Percentiles rank a stretch among this genome's conserved stretches.
Evolutionary conservation across 75 land plant species (phyloP).

Genomic region (Gnetum montanum): DNA sequence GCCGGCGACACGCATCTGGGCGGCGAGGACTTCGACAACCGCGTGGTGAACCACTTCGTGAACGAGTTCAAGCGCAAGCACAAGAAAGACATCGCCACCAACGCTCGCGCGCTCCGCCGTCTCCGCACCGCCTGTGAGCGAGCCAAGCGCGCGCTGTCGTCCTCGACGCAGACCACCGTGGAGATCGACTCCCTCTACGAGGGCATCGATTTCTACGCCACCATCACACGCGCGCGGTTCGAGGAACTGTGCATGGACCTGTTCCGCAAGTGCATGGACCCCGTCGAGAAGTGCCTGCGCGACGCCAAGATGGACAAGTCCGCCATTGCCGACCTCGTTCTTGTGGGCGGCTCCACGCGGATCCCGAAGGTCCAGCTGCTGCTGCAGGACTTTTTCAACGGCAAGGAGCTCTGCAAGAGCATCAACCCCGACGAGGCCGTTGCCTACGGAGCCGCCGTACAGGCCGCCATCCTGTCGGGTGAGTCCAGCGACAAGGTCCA

Average conservation of each 20-base stretch:
- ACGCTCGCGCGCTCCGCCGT: conserved; percentile 11
- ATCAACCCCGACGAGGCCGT: conserved; percentile 77
- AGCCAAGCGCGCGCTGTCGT: conserved; percentile 19
- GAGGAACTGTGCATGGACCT: conserved; percentile 22
- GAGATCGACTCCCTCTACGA: conserved; percentile 21
- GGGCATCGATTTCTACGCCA: conserved; percentile 12
- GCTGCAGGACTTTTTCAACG: conserved; percentile 64
- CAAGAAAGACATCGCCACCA: conserved; percentile 12
- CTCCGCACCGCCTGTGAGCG: conserved; percentile 16
- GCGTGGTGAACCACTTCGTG: conserved; percentile 18
- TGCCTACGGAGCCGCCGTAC: conserved; percentile 73
- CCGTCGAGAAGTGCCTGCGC: conserved; percentile 21
- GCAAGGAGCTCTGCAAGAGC: conserved; percentile 64
- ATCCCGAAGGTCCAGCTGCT: conserved; percentile 70
- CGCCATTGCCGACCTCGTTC: conserved; percentile 19
- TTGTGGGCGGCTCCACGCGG: conserved; percentile 66
- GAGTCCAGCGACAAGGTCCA: conserved; percentile 65
- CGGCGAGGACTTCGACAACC: conserved; percentile 22
- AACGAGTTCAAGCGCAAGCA: conserved; percentile 12
- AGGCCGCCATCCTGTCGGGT: conserved; percentile 62
- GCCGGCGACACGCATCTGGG: conserved; percentile 20
- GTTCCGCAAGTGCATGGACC: conserved; percentile 27
- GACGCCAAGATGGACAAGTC: conserved; percentile 27
- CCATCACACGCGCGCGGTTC: conserved; percentile 16
- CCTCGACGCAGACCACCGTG: conserved; percentile 6